Conservation (phyloP, 495 filamentous ascomycete genomes). For the Penicillium fimorum region DNA sequence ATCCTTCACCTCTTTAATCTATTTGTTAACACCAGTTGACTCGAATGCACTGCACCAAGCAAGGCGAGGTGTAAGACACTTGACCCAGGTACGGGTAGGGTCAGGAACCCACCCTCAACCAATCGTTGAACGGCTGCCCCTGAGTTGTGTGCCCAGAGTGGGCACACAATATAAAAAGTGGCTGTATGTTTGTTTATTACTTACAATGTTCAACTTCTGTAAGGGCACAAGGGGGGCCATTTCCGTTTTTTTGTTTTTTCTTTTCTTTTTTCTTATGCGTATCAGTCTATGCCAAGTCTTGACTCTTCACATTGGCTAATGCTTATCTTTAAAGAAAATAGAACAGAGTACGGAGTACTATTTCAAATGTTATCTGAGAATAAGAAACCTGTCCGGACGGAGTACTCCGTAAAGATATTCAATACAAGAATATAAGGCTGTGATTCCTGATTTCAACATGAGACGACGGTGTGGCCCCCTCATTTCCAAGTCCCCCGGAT, state of each 20-base stretch:
- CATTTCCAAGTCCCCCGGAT: constrained; percentile 12
- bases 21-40: too few relatives aligned
- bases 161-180: constrained; percentile 6
- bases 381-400: neutral
- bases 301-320: constrained; percentile 5
- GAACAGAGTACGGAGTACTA: too few relatives aligned
- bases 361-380: too few relatives aligned
- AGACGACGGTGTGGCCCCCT: constrained; percentile 19
- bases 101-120: constrained; percentile 33
- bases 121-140: constrained; percentile 25
- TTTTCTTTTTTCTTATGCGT: neutral
- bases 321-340: constrained; percentile 1
- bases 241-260: neutral
- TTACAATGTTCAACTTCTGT: neutral
- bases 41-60: constrained; percentile 16
- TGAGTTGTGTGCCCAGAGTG: constrained; percentile 15
- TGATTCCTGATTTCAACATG: constrained; percentile 14
- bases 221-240: constrained; percentile 3
- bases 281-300: neutral
- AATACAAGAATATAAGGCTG: neutral
- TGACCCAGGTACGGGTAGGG: constrained; percentile 16
- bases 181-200: neutral
- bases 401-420: neutral
- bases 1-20: neutral
- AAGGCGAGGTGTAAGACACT: constrained; percentile 17